Conservation (phyloP, 164 flowering plant species). For the Vitis cinerea region DNA sequence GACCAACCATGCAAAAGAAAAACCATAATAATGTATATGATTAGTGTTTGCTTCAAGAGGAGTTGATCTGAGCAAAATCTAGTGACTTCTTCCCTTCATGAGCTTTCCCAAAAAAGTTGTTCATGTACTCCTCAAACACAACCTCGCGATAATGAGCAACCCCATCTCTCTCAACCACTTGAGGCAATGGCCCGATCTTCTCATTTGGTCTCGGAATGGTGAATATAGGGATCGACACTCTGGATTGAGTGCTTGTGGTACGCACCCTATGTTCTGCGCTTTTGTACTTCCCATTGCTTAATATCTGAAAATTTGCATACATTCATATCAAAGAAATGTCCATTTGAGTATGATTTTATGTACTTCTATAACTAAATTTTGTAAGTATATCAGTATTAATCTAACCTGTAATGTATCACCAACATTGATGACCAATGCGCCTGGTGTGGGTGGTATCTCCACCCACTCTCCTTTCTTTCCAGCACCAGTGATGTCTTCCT, state of each 20-base stretch:
- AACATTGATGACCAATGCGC: constrained; percentile 45
- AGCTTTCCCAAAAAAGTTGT: constrained; percentile 32
- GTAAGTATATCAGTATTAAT: background rate
- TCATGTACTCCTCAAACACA: constrained; percentile 34
- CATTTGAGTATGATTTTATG: too few species aligned
- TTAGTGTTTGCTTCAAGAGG: too few species aligned
- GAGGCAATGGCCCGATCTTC: constrained; percentile 36
- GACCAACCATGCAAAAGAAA: too few species aligned
- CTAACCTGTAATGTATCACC: constrained; percentile 42
- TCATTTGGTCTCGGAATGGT: constrained; percentile 17
- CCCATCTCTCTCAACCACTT: constrained; percentile 30
- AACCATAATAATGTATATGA: too few species aligned
- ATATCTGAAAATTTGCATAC: constrained; percentile 17
- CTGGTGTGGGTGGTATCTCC: constrained; percentile 40
- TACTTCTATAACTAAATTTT: too few species aligned
- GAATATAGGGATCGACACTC: constrained; percentile 44
- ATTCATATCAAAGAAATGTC: background rate
- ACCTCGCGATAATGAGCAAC: constrained; percentile 30
- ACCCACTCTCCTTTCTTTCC: constrained; percentile 38
- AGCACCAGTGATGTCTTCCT: constrained; percentile 9
- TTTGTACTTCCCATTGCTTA: constrained; percentile 47
- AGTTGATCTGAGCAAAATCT: constrained; percentile 26
- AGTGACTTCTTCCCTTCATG: constrained; percentile 50
- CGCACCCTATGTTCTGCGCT: constrained; percentile 51
- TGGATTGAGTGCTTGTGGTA: constrained; percentile 27